Evolutionary conservation across 2,329 filamentous ascomycete genomes (phyloP), one percentile per base, ranked within the genome.

Genomic region (Penicillium sp.): DNA sequence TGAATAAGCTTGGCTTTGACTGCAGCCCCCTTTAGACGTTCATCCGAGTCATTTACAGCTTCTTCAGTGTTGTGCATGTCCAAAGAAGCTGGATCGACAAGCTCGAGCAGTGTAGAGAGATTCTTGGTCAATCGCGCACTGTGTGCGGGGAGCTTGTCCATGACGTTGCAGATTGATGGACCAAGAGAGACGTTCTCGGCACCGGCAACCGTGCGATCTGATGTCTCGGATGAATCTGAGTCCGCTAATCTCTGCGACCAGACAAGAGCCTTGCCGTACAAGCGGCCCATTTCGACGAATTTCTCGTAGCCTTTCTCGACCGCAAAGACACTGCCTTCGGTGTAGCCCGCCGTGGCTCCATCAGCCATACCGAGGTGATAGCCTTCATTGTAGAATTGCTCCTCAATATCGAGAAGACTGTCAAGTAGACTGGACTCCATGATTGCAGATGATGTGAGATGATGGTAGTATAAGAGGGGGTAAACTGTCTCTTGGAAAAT

Each of bases 251-350:
- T 78, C 51, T 87, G 86, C 9, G 84, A 83, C 90, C 91, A 97
- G n/a, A 97, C 76, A 25, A 86, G 72, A 11, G 88, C 83, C 61
- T 83, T 84, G 39, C 89, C 88, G 59, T 91, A 85, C 29, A 97
- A 70, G 49, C 79, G 78, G 2, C 91, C 91, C 66, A 89, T 80
- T 53, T 89, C 84, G 37, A 86, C 65, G 63, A 94, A 96, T 71
- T 95, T 97, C 60, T 95, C 88, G 60, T 93, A 97, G 0, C 90
- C 91, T 55, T 90, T 93, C 66, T 94, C 86, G 37, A 97, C 81
- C 0, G 91, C 93, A 64, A 97, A 89, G 18, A 89, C 81, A 44
- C 90, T 86, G 51, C 93, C 93, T 76, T 98, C 93, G 55, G 88
- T 82, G 49, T 84, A 83, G 35, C 93, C 93, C 29, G 88, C 85